Evolutionary conservation across 139 green algal genomes (phyloP).

Genomic region (Picochlorum sp.): DNA sequence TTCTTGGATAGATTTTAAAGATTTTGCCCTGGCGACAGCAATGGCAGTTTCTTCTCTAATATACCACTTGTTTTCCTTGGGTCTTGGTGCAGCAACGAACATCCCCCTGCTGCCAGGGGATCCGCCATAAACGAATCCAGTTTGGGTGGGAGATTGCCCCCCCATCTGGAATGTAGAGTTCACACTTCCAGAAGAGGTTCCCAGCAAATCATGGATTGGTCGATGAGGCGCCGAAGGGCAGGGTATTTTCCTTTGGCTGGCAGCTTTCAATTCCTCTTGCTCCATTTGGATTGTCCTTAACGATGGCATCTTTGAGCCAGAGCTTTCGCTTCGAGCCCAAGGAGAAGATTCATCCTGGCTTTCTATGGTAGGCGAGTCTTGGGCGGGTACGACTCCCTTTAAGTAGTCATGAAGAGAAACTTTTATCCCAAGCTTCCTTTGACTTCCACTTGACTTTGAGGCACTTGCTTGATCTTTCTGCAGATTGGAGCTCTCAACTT

Average conservation of each 20-base stretch:
- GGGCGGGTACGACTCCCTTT: no score
- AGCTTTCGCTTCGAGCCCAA: no score
- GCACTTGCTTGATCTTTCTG: no score
- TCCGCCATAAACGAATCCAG: constrained; percentile 6
- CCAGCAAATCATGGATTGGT: neutral
- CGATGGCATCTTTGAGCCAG: no score
- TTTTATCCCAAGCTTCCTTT: no score
- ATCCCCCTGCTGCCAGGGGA: constrained; percentile 13
- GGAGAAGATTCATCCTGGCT: no score
- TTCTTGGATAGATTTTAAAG: constrained; percentile 21
- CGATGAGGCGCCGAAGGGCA: neutral
- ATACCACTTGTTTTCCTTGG: constrained; percentile 27
- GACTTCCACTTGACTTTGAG: no score
- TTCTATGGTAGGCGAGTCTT: no score
- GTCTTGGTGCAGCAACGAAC: constrained; percentile 1
- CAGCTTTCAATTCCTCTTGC: neutral
- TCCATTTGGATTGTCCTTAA: neutral
- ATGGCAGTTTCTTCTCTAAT: constrained; percentile 10
- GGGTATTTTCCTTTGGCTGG: neutral
- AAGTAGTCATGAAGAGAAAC: no score
- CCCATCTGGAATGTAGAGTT: no score
- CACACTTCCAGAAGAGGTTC: neutral
- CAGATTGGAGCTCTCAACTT: no score
- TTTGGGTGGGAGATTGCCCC: constrained; percentile 8
- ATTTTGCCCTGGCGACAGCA: neutral